Base-by-base conservation (phyloP, 2,329 filamentous ascomycete genomes). In the Juglanconis oblonga region DNA sequence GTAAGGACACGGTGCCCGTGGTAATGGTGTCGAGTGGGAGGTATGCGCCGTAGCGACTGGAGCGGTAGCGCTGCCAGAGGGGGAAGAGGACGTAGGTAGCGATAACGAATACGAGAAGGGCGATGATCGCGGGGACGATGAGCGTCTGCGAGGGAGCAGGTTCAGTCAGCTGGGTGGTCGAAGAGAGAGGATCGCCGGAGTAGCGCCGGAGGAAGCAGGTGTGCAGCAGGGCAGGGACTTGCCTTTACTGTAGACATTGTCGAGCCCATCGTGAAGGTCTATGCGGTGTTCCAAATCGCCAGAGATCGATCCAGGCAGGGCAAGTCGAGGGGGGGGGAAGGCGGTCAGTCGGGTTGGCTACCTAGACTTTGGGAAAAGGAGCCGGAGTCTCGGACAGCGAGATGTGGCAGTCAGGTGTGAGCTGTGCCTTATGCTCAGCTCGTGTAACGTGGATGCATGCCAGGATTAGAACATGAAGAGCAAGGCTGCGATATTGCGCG, bases 31-130 rank as follows among this genome's bases (percentile, higher is more conserved):
- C 82, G 64, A 92, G 75, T 0, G 89, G 89, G 1, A 92, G 83
- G 70, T 92, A 92, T 62, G 90, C 87, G 69, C 85, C 83, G 72
- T 92, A 92, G 62, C 88, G 85, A 66, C 81, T 82, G 44, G 56
- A 61, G 64, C 84, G 86, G 73, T 91, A 90, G 59, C 81, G 83
- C 52, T 85, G 87, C 83, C 89, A 90, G 62, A 89, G 70, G 2
- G 90, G 90, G 32, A 90, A 70, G 62, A 91, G 68, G 67, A 87
- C 75, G 71, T 86, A 90, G 58, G 85, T 87, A 59, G 87, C 75
- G 60, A 86, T 59, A 67, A 92, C 73, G 73, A 90, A 93, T 65
- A 91, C 76, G 63, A 83, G 73, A 52, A 92, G 80, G 50, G 89
- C 89, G 69, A 92, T 87, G 69, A 87, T 68, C 56, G 88, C 88